A percentile compares a stretch with the other conserved stretches of the same genome.
Evolutionary conservation across 768 basidiomycete genomes (phyloP).

Genomic region (Dioszegia aurantiaca): DNA sequence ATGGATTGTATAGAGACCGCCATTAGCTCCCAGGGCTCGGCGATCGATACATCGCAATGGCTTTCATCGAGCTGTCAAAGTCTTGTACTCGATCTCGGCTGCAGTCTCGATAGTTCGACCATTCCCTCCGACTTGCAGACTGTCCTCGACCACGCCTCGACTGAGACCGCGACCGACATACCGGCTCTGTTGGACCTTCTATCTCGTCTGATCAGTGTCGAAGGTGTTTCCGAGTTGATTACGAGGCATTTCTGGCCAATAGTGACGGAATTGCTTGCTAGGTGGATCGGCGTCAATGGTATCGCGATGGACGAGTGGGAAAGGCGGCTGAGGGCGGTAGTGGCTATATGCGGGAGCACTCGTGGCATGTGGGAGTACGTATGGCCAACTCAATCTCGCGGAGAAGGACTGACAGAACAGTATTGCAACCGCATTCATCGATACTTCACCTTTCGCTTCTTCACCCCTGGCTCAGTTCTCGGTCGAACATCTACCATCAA

Average conservation of each 20-base stretch:
- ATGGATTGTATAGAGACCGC: conserved; percentile 5
- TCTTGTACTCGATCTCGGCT: conserved; percentile 5
- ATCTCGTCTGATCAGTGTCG: conserved; percentile 49
- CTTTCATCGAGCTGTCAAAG: background rate
- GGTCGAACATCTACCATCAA: conserved; percentile 40
- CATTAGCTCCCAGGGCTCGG: background rate
- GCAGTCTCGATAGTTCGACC: background rate
- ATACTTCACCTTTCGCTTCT: conserved; percentile 23
- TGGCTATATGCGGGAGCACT: conserved; percentile 56
- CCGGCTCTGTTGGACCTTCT: conserved; percentile 60
- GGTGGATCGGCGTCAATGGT: conserved; percentile 65
- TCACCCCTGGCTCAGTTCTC: conserved; percentile 57
- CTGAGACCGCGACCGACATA: conserved; percentile 54
- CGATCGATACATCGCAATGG: background rate
- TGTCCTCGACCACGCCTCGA: conserved; percentile 24
- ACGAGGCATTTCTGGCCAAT: conserved; percentile 71
- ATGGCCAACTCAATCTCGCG: background rate
- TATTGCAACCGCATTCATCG: conserved; percentile 29
- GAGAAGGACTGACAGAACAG: conserved; percentile 21
- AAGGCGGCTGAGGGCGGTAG: conserved; percentile 39
- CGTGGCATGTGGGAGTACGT: conserved; percentile 51
- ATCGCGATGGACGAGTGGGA: conserved; percentile 45
- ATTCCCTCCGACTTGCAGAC: conserved; percentile 12
- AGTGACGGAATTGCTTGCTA: conserved; percentile 71
- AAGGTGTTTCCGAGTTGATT: conserved; percentile 62